These are phyloP conservation scores for Geotrichum macrosporum DNA, from an alignment of 1,139 yeast species.

Conservation along the genomic window DNA sequence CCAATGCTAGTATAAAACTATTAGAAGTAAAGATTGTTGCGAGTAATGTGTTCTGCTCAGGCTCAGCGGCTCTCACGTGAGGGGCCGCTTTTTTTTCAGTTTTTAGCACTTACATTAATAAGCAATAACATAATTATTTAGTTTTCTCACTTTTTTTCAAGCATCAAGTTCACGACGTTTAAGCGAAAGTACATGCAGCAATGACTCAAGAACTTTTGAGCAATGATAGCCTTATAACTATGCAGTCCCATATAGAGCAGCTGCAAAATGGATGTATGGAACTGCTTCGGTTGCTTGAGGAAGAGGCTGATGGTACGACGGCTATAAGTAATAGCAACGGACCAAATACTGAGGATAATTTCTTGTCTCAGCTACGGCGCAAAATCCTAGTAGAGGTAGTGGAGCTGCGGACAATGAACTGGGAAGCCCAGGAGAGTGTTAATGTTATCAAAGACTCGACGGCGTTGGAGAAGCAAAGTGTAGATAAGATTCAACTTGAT, in stretches of 20 bases:
- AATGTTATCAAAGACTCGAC: slow-evolving; percentile 28
- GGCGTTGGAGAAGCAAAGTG: slow-evolving; percentile 27
- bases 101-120: no score
- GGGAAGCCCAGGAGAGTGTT: slow-evolving; percentile 30
- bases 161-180: no score
- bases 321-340: no score
- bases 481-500: slow-evolving; percentile 33
- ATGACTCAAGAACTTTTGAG: slow-evolving; percentile 11
- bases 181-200: neutral
- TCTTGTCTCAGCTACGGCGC: slow-evolving; percentile 21
- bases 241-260: slow-evolving; percentile 14
- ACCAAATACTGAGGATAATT: slow-evolving; percentile 6
- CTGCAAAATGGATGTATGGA: slow-evolving; percentile 16
- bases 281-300: neutral
- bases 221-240: slow-evolving; percentile 1
- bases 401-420: slow-evolving; percentile 30
- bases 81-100: no score
- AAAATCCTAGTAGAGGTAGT: slow-evolving; percentile 28
- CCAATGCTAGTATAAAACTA: no score
- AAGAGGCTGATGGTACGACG: neutral
- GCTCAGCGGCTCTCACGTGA: no score
- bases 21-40: no score
- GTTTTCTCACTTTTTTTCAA: no score
- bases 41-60: no score
- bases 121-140: no score